phyloP scores from a whole-genome alignment of 2,329 filamentous ascomycete species.

The Aspergillus udagawae region DNA sequence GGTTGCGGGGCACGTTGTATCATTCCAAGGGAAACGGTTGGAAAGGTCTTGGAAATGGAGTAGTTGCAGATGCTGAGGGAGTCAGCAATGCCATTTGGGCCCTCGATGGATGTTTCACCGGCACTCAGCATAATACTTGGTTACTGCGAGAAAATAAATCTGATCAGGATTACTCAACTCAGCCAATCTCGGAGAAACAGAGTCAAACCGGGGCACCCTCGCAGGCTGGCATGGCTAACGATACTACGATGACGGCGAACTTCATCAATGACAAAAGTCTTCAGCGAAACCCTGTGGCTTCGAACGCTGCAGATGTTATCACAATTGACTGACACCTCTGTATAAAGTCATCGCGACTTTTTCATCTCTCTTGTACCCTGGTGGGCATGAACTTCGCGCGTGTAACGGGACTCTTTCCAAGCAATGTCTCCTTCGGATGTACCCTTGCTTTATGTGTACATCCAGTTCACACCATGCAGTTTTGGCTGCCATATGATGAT shows the following conservation, averaged over 20 bases:
- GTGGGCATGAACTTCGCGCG: neutral
- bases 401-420: neutral
- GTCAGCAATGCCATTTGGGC: constrained; percentile 30
- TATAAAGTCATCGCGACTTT: neutral
- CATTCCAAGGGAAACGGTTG: constrained; percentile 36
- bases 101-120: constrained; percentile 27
- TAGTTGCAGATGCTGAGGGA: constrained; percentile 29
- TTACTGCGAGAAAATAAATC: neutral
- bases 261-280: neutral
- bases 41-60: constrained; percentile 38
- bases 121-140: constrained; percentile 3
- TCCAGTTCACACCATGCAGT: neutral
- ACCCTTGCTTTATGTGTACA: neutral
- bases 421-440: neutral
- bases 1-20: constrained; percentile 32
- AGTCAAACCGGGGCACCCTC: neutral
- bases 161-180: neutral
- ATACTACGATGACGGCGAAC: neutral
- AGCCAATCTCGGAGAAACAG: neutral
- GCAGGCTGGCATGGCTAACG: neutral
- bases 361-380: neutral
- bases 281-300: constrained; percentile 1
- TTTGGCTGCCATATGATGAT: neutral
- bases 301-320: constrained; percentile 29
- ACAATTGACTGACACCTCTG: constrained; percentile 30